A percentile compares a stretch with the other conserved stretches of the same genome.
Conservation (phyloP, 2,329 filamentous ascomycete species). For the Ophiosphaerella narmari region DNA sequence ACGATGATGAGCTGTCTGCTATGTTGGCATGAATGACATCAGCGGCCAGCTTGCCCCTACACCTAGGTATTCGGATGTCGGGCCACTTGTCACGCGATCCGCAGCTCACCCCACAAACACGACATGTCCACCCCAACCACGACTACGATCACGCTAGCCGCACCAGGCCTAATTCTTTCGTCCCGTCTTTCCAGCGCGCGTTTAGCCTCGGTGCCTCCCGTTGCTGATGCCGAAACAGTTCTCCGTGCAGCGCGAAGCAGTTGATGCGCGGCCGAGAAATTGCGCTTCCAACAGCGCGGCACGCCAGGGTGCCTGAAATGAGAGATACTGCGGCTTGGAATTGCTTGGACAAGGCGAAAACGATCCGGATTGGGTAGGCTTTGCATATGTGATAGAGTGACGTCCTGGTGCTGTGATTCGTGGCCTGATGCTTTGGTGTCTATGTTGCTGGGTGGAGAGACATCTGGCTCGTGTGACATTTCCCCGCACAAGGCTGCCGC, state of each 20-base stretch:
- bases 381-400: slow-evolving; percentile 8
- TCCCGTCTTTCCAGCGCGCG: slow-evolving; percentile 13
- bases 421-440: slow-evolving; percentile 31
- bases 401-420: slow-evolving; percentile 37
- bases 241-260: slow-evolving; percentile 12
- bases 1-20: too few species aligned
- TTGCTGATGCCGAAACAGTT: slow-evolving; percentile 14
- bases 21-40: slow-evolving; percentile 4
- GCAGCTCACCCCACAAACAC: slow-evolving; percentile 25
- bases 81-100: slow-evolving; percentile 12
- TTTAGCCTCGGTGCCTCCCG: slow-evolving; percentile 25
- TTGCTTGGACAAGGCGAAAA: slow-evolving; percentile 32
- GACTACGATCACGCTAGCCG: slow-evolving; percentile 23
- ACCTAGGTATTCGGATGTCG: neutral
- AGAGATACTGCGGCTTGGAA: slow-evolving; percentile 10
- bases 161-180: slow-evolving; percentile 10
- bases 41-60: neutral
- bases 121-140: slow-evolving; percentile 16
- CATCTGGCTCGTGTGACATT: slow-evolving; percentile 28
- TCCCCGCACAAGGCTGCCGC: slow-evolving; percentile 29
- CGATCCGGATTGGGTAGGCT: slow-evolving; percentile 27
- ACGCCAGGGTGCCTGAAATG: slow-evolving; percentile 25
- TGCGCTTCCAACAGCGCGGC: slow-evolving; percentile 15
- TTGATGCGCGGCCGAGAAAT: slow-evolving; percentile 43
- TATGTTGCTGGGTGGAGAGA: slow-evolving; percentile 28